These are phyloP conservation scores for Metschnikowia cubensis DNA, from an alignment of 805 yeast species.

Conservation along the genomic window DNA sequence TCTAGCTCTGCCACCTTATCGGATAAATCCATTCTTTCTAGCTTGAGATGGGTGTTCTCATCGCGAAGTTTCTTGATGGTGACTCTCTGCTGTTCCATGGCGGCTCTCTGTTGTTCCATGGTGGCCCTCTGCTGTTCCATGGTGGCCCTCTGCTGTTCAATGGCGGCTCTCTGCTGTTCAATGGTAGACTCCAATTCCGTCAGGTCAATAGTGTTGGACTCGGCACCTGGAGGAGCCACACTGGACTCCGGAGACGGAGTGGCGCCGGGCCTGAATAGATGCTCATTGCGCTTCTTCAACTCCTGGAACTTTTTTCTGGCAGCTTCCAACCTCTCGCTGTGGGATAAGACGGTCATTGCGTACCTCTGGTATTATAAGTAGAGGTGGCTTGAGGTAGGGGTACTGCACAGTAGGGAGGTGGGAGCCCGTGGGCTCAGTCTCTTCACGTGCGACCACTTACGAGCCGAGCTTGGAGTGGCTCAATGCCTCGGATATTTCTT, in stretches of 20 bases:
- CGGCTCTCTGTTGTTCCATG: no score
- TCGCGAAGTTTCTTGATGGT: slow-evolving; percentile 37
- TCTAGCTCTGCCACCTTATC: slow-evolving; percentile 33
- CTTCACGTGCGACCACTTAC: no score
- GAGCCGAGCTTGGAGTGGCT: no score
- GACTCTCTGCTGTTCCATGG: slow-evolving; percentile 28
- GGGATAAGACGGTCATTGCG: slow-evolving; percentile 20
- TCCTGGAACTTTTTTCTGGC: slow-evolving; percentile 74
- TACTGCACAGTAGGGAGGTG: not conserved
- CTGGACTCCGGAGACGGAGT: not conserved
- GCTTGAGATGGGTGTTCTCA: slow-evolving; percentile 41
- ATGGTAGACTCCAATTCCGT: slow-evolving; percentile 24
- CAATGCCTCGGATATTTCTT: no score
- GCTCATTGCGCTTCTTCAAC: slow-evolving; percentile 44
- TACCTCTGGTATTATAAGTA: not conserved
- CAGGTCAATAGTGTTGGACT: not conserved
- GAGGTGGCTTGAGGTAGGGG: not conserved
- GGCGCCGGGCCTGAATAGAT: not conserved
- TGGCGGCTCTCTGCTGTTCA: slow-evolving; percentile 31
- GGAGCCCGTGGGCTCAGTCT: no score
- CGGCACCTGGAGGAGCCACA: not conserved
- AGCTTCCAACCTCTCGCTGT: slow-evolving; percentile 64
- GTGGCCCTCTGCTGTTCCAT: no score
- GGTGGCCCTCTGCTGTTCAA: no score
- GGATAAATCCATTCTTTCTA: slow-evolving; percentile 34